phyloP scores from a whole-genome alignment of 2,329 filamentous ascomycete genomes.

The Geoglossum cookeanum region DNA sequence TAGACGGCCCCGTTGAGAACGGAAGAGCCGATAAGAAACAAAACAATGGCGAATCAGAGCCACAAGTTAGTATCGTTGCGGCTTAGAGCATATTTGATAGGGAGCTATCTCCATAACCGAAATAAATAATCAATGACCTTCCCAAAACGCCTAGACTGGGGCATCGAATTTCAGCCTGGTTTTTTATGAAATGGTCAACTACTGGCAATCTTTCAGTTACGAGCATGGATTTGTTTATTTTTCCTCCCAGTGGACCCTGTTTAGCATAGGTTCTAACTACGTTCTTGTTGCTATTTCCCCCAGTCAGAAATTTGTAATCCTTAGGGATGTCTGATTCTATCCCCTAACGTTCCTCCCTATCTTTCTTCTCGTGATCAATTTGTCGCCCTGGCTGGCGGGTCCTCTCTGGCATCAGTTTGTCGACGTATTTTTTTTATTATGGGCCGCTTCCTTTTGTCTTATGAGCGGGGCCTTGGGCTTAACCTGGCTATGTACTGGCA shows the following conservation, averaged over 20 bases:
- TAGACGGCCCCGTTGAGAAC: conserved; percentile 22
- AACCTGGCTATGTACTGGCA: conserved; percentile 1
- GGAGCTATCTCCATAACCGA: neutral
- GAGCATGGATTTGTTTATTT: neutral
- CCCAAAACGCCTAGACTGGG: neutral
- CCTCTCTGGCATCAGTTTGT: neutral
- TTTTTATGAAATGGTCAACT: neutral
- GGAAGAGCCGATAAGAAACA: neutral
- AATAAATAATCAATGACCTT: neutral
- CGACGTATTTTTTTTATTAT: neutral
- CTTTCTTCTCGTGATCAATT: neutral
- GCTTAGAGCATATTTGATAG: neutral
- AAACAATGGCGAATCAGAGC: neutral
- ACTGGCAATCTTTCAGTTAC: neutral
- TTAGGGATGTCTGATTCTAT: neutral
- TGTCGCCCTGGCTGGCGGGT: neutral
- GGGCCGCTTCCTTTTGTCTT: neutral
- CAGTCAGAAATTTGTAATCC: conserved; percentile 1
- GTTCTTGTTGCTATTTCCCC: neutral
- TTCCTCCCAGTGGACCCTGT: neutral
- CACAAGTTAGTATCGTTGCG: neutral
- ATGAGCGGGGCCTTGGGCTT: neutral
- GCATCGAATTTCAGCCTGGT: neutral
- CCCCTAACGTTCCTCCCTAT: neutral
- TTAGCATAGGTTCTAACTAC: conserved; percentile 1